phyloP scores from a whole-genome alignment of 2,329 filamentous ascomycete species.

The Talaromyces verruculosus region DNA sequence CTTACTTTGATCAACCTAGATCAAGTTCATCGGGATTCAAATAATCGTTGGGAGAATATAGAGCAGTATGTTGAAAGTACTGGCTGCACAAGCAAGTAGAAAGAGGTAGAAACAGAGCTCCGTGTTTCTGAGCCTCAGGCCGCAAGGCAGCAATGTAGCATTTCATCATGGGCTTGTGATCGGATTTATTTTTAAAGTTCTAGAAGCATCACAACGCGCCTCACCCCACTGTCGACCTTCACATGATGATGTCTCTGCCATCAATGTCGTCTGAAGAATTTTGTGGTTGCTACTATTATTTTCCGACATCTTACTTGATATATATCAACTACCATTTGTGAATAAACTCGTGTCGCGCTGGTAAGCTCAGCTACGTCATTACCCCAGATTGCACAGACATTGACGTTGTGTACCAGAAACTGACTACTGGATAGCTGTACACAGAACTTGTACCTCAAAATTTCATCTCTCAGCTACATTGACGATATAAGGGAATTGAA shows the following conservation, averaged over 20 bases:
- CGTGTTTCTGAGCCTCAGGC: constrained; percentile 13
- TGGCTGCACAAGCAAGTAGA: not conserved
- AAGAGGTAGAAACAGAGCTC: constrained; percentile 4
- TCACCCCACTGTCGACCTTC: constrained; percentile 1
- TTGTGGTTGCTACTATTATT: not conserved
- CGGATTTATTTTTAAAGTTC: constrained; percentile 19
- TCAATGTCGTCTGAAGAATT: not conserved
- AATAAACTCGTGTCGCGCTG: not conserved
- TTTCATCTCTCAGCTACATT: not conserved
- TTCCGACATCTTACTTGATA: not conserved
- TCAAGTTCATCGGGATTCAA: not conserved
- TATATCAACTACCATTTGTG: not conserved
- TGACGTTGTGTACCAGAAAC: not conserved
- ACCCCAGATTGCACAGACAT: constrained; percentile 12
- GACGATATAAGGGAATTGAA: not conserved
- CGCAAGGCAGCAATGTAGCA: constrained; percentile 12
- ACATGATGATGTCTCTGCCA: not conserved
- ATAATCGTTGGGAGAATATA: not conserved
- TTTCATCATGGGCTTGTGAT: constrained; percentile 6
- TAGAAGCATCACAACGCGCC: constrained; percentile 24
- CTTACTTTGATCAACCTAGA: not conserved
- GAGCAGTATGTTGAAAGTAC: not conserved
- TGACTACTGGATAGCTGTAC: not conserved
- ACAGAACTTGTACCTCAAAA: not conserved
- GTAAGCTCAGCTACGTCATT: constrained; percentile 20